Evolutionary conservation across 2,329 filamentous ascomycete genomes (phyloP), one percentile per base, ranked within the genome.

Genomic region (Plectosphaerella sp.): DNA sequence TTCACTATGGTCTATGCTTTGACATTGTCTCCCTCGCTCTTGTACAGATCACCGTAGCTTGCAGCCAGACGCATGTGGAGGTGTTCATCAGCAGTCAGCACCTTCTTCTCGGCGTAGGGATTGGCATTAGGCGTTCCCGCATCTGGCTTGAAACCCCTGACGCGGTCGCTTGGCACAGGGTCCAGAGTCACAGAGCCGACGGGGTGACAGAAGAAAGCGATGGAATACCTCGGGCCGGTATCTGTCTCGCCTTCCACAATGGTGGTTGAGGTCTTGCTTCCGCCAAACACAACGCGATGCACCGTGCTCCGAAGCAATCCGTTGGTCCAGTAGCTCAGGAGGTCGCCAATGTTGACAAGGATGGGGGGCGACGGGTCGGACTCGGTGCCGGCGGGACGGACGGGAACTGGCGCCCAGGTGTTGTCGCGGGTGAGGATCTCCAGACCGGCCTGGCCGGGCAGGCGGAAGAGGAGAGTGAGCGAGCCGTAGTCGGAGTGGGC

Each of bases 401-500:
- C 87, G 4, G 83, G 85, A 1, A 87, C 89, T 45, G 83, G 80
- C 0, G 77, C 81, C 88, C 86, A 77, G 12, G 64, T 57, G 18
- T 68, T 70, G 15, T 77, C 72, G 0, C 76, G 77, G 2, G 83
- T 86, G 7, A 86, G 78, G 55, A 97, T 87, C 68, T 97, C 91
- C 1, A 99, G 77, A 0, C 94, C 94, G 0, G 91, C 86, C 62
- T 97, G 91, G 2, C 88, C 88, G 1, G 83, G 82, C 2, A 92
- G 82, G 59, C 94, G 91, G 75, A 99, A 97, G 11, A 97, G 80
- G n/a, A 87, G 73, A 2, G 83, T 87, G 53, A 87, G 70, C 54
- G 78, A 82, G 52, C 84, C 84, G 70, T 96, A 96, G 72, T 97
- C 92, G 5, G 88, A 93, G 69, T 97, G 93, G 0, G 93, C 91